Evolutionary conservation across 345 rosid genomes (phyloP).

Genomic region (Euphorbia tirucalli): DNA sequence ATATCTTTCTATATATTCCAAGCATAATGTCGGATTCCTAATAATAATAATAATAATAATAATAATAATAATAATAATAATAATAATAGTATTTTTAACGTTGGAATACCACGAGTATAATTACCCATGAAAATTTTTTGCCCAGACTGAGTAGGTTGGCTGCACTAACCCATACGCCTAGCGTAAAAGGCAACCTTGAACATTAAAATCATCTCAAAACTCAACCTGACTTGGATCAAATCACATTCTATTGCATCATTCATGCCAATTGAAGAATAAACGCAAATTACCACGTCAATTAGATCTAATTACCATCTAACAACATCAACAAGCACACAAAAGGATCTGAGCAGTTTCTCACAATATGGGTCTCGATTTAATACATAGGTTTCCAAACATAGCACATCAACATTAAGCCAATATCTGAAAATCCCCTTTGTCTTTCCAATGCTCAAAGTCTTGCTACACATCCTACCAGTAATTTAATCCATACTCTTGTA

Average conservation of each 20-base stretch:
- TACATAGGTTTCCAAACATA: no score
- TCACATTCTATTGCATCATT: neutral
- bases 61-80: no score
- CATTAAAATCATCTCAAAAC: neutral
- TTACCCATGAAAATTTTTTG: no score
- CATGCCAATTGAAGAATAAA: neutral
- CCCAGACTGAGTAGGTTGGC: no score
- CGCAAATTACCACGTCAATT: neutral
- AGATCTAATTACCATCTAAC: neutral
- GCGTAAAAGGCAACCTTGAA: no score
- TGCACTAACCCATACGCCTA: no score
- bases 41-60: no score
- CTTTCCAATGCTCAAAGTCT: neutral
- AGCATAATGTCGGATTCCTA: no score
- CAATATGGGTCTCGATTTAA: no score
- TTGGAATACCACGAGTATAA: no score
- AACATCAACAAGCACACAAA: neutral
- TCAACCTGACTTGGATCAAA: neutral
- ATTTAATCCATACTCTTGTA: neutral
- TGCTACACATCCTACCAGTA: neutral
- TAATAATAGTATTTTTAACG: no score
- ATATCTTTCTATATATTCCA: no score
- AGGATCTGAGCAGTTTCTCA: conserved; percentile 1
- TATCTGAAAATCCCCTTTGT: conserved; percentile 3
- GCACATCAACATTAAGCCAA: neutral